Conservation (phyloP, 2,329 filamentous ascomycete species). For the Calonectria naviculata region DNA sequence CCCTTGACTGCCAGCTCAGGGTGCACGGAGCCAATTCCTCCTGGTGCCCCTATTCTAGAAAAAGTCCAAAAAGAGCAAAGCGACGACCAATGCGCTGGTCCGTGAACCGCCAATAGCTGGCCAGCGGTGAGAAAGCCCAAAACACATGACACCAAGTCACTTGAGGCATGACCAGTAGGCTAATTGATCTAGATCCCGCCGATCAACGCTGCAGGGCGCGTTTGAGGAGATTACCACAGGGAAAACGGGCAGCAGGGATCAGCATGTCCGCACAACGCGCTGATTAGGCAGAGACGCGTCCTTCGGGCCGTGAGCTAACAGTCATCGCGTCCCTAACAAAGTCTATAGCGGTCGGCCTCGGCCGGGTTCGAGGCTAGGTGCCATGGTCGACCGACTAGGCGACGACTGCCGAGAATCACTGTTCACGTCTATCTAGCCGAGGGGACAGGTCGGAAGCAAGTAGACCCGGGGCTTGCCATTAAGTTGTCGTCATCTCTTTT, state of each 20-base stretch:
- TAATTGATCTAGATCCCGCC: conserved; percentile 1
- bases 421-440: neutral
- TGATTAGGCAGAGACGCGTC: neutral
- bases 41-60: conserved; percentile 1
- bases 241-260: conserved; percentile 1
- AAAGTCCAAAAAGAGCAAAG: neutral
- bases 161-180: neutral
- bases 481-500: neutral
- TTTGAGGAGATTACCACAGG: neutral
- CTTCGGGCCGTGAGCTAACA: neutral
- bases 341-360: neutral
- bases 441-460: neutral
- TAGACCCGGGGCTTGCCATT: neutral
- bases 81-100: neutral
- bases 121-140: neutral
- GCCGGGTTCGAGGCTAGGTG: neutral
- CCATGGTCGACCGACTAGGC: neutral
- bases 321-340: neutral
- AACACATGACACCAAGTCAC: neutral
- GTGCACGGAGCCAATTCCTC: too few relatives aligned
- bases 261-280: neutral
- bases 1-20: neutral
- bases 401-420: neutral
- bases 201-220: neutral
- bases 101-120: neutral